Evolutionary conservation across 495 filamentous ascomycete species (phyloP), one percentile per base, ranked within the genome.

Genomic region (Aspergillus leporis): DNA sequence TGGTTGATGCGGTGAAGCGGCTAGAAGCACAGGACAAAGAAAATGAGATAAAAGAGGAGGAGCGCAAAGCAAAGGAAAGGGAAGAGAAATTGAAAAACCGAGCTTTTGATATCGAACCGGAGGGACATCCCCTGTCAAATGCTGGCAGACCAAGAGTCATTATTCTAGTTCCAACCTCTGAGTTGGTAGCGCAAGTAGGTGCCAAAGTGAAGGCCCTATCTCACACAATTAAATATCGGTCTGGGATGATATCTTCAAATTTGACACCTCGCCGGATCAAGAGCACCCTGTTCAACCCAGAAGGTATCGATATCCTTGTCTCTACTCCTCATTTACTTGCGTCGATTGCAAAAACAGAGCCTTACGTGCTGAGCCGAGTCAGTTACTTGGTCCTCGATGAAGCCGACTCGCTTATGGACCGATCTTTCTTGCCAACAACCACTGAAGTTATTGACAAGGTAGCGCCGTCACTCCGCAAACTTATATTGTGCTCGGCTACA

Each of bases 401-500:
- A 73, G 94, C 94, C 23, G 94, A 98, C 73, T 96, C 92, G 13
- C 85, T 98, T 13, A 83, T 98, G 67, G 95, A 98, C 71, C 89
- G 92, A 52, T 91, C 90, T 31, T 98, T 98, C 78, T 74, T 87
- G 2, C 88, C 90, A 1, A 87, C 87, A 28, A 97, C 95, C 1
- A 87, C 84, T 14, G 81, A 84, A 49, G 87, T 98, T 58, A 82
- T 98, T 59, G 88, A 93, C 66, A 86, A 89, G 61, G 80, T 83
- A 4, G 79, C 85, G 2, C 88, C 91, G 2, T 91, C 90, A 0
- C 79, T 98, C 9, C 83, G 89, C 59, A 91, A 97, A 67, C 81
- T 98, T n/a, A 83, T 98, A 22, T 85, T 98, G 56, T 98, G 94
- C 78, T 98, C 94, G 4, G 94, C 94, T 59, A 98, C 94, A 13